Evolutionary conservation across 306 rosid species (phyloP), one percentile per base, ranked within the genome.

Genomic region (Cucurbita pepo): DNA sequence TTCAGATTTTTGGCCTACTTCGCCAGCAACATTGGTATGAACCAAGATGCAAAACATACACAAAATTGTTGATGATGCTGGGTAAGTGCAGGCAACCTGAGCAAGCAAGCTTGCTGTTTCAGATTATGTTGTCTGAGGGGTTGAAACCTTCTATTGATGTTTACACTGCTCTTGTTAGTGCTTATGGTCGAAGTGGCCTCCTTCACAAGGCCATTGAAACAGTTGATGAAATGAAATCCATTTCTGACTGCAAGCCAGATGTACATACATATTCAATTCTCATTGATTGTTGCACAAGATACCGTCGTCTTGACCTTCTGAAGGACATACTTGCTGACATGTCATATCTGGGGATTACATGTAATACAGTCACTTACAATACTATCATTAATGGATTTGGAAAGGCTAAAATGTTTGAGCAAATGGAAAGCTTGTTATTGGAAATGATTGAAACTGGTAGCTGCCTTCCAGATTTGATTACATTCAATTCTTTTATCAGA

Each of bases 21-120:
- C 93, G 97, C 41, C 80, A 87, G 85, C 98, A 93, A 75, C 76
- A 74, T 6, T 93, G 98, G 98, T 93, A 93, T 63, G 81, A 84
- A 76, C 89, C 97, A 6, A 87, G 97, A 85, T 80, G 93, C 80
- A 93, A 84, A 80, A 90, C 97, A 10, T 93, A 93, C 77, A 76
- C 94, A 37, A 90, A 82, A 73, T 58, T 93, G 69, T 70, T 90
- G 80, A 83, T 90, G 93, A 84, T 90, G 96, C 97, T 93, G 69
- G 91, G 97, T 56, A 93, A 79, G 81, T 88, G 93, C 87, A 83
- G 80, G 81, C 90, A 86, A 77, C 89, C 96, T 72, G 80, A 85
- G 78, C 88, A 88, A 79, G 97, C 96, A 30, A 53, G 87, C 62
- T 48, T 78, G 74, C 86, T 93, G 66, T 88, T 87, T 66, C 88